A percentile compares a stretch with the other conserved stretches of the same genome.
phyloP scores from a whole-genome alignment of 306 rosid species.

The Quillaja saponaria region DNA sequence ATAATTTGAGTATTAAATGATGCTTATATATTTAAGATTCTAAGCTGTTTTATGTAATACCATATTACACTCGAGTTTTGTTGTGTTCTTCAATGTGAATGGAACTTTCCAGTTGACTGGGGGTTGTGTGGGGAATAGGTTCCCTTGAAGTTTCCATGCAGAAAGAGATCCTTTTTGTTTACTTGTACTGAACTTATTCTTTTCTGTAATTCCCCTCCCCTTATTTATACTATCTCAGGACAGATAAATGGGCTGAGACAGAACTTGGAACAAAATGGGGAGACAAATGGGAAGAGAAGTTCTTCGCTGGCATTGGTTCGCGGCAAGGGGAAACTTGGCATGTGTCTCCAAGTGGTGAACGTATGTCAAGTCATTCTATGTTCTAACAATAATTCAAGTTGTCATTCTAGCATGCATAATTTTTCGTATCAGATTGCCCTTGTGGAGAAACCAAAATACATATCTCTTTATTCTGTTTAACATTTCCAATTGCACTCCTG shows the following conservation, averaged over 20 bases:
- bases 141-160: conserved; percentile 2
- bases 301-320: conserved; percentile 88
- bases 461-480: conserved; percentile 23
- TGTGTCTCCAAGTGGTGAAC: conserved; percentile 79
- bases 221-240: conserved; percentile 61
- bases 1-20: neutral
- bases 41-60: neutral
- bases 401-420: neutral
- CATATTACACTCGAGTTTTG: neutral
- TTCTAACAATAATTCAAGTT: conserved; percentile 6
- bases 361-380: conserved; percentile 49
- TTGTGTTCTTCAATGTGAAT: neutral
- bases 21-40: conserved; percentile 8
- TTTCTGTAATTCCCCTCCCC: conserved; percentile 9
- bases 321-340: conserved; percentile 99
- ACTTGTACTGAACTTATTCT: conserved; percentile 28
- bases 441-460: conserved; percentile 12
- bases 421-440: conserved; percentile 17
- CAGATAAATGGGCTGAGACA: conserved; percentile 99
- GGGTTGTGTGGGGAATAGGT: conserved; percentile 3
- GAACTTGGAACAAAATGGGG: conserved; percentile 98
- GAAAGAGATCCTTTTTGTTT: conserved; percentile 9
- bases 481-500: conserved; percentile 3
- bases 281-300: conserved; percentile 99
- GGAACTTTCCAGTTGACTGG: conserved; percentile 23